Percentiles rank a stretch among this genome's conserved stretches.
These are phyloP conservation scores for Reutealis trisperma DNA, from an alignment of 345 rosid species.

Conservation along the genomic window DNA sequence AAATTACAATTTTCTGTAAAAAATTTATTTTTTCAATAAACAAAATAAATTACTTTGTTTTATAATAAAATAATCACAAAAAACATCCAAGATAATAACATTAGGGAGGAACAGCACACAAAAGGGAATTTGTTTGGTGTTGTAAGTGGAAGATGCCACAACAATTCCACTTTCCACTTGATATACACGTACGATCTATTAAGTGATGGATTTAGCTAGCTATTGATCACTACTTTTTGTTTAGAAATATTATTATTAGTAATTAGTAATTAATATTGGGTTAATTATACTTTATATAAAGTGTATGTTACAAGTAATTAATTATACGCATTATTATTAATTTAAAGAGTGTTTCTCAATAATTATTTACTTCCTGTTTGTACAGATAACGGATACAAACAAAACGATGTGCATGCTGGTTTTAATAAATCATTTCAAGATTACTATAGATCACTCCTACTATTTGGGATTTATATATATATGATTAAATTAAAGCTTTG, in stretches of 20 bases:
- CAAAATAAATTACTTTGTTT: too few relatives aligned
- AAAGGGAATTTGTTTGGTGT: not conserved
- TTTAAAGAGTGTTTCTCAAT: not conserved
- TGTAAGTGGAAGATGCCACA: conserved; percentile 35
- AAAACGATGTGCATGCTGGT: not conserved
- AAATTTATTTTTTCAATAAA: too few relatives aligned
- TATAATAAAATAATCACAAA: too few relatives aligned
- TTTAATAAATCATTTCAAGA: conserved; percentile 1
- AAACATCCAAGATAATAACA: too few relatives aligned
- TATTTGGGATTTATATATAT: not conserved
- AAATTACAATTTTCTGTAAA: too few relatives aligned
- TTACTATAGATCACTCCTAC: not conserved
- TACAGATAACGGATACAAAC: not conserved
- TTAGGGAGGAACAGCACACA: conserved; percentile 5
- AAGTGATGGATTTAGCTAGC: not conserved
- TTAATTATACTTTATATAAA: too few relatives aligned
- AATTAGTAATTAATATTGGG: too few relatives aligned
- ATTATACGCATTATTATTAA: too few relatives aligned
- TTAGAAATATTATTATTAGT: not conserved
- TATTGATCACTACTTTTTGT: not conserved
- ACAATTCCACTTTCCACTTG: conserved; percentile 29
- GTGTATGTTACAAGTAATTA: too few relatives aligned
- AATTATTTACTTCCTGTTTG: not conserved
- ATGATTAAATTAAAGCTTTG: too few relatives aligned
- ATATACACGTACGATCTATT: not conserved